Evolutionary conservation across 2,329 filamentous ascomycete genomes (phyloP).

Genomic region (Grosmannia huntii): DNA sequence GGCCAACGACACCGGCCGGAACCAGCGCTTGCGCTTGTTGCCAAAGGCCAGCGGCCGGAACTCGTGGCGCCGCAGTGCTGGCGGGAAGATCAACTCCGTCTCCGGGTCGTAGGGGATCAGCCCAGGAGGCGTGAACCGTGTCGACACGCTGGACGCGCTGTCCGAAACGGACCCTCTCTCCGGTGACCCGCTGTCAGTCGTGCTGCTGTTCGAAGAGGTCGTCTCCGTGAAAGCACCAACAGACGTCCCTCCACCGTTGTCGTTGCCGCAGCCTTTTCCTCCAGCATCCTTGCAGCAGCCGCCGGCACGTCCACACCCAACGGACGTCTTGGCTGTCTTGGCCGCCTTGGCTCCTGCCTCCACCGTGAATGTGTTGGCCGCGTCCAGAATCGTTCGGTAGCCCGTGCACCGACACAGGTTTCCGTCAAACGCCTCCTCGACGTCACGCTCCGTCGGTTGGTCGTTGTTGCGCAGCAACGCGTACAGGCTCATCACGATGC

Average conservation of each 20-base stretch:
- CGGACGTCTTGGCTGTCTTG: slow-evolving; percentile 32
- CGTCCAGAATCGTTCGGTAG: slow-evolving; percentile 86
- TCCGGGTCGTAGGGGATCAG: slow-evolving; percentile 93
- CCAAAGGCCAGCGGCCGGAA: slow-evolving; percentile 77
- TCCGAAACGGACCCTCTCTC: slow-evolving; percentile 9
- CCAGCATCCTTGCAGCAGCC: slow-evolving; percentile 63
- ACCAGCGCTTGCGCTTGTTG: slow-evolving; percentile 92
- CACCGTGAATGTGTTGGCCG: slow-evolving; percentile 75
- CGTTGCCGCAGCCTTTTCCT: slow-evolving; percentile 44
- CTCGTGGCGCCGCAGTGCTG: slow-evolving; percentile 68
- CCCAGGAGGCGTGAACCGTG: slow-evolving; percentile 65
- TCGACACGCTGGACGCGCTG: slow-evolving; percentile 31
- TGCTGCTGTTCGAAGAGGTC: not conserved
- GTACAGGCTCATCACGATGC: slow-evolving; percentile 96
- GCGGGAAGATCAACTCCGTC: slow-evolving; percentile 91
- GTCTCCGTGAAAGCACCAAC: not conserved
- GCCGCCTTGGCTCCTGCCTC: slow-evolving; percentile 25
- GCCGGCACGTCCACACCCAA: slow-evolving; percentile 19
- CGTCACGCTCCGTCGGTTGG: slow-evolving; percentile 62
- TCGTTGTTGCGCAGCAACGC: slow-evolving; percentile 78
- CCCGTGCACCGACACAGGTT: slow-evolving; percentile 94
- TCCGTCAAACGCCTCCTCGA: slow-evolving; percentile 95
- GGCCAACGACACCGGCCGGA: slow-evolving; percentile 70
- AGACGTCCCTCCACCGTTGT: slow-evolving; percentile 33
- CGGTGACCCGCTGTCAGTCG: not conserved